Percentiles rank a stretch among this genome's conserved stretches.
phyloP scores from a whole-genome alignment of 768 basidiomycete species.

The Mycena maculata region DNA sequence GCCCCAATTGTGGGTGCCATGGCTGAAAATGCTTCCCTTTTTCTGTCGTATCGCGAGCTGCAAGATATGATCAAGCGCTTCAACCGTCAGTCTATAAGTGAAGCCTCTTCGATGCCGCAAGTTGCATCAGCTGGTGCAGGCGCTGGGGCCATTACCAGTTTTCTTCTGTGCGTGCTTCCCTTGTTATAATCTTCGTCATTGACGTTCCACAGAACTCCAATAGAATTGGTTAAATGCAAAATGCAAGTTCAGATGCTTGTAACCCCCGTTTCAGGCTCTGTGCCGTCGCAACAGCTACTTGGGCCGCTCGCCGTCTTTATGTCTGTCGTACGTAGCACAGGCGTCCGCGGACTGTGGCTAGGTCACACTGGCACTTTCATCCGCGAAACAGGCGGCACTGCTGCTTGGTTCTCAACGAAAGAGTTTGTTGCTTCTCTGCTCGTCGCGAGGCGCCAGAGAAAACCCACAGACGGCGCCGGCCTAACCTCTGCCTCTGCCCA shows the following conservation, averaged over 20 bases:
- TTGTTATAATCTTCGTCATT: background rate
- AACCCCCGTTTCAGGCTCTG: slow-evolving; percentile 31
- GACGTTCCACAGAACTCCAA: slow-evolving; percentile 69
- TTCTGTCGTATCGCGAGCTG: slow-evolving; percentile 87
- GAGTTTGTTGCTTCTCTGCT: slow-evolving; percentile 78
- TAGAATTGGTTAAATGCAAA: slow-evolving; percentile 91
- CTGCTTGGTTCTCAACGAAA: slow-evolving; percentile 90
- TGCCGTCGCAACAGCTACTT: slow-evolving; percentile 52
- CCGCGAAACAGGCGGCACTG: slow-evolving; percentile 87
- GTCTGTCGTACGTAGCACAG: slow-evolving; percentile 63
- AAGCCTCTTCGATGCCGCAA: slow-evolving; percentile 72
- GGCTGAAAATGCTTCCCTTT: slow-evolving; percentile 92
- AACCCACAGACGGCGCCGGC: slow-evolving; percentile 28
- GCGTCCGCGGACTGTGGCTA: slow-evolving; percentile 68
- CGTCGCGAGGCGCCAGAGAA: slow-evolving; percentile 56
- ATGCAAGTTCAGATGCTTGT: slow-evolving; percentile 92
- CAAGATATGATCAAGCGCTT: slow-evolving; percentile 67
- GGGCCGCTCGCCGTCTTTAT: slow-evolving; percentile 77
- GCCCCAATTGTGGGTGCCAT: slow-evolving; percentile 94
- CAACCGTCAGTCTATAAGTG: slow-evolving; percentile 48
- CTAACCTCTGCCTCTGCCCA: slow-evolving; percentile 29
- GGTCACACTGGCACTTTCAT: slow-evolving; percentile 82
- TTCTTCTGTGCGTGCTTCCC: slow-evolving; percentile 76
- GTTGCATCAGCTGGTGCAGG: slow-evolving; percentile 86
- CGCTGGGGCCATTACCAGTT: slow-evolving; percentile 88